Evolutionary conservation across 306 rosid species (phyloP).

Genomic region (Rosa persica): DNA sequence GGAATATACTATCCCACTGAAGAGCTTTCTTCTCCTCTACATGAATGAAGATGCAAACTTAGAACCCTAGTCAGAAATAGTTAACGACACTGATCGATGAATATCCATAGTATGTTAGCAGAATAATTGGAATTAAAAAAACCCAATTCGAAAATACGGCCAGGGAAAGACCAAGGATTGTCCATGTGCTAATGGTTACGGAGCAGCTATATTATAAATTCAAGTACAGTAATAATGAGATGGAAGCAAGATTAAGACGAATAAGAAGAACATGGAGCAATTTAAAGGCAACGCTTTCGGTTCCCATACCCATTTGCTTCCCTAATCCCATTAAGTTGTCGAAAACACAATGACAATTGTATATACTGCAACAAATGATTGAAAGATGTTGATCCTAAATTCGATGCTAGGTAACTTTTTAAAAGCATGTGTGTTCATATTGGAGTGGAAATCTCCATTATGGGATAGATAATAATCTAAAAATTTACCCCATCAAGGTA

Average conservation of each 20-base stretch:
- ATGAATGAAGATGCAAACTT: too few species aligned
- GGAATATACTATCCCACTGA: too few species aligned
- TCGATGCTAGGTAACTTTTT: too few species aligned
- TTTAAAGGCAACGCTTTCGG: neutral
- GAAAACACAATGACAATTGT: neutral
- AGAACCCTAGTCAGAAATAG: too few species aligned
- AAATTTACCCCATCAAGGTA: too few species aligned
- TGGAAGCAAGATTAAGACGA: slow-evolving; percentile 12
- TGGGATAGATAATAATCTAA: too few species aligned
- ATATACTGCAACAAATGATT: neutral
- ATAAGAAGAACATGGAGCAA: neutral
- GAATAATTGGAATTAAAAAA: slow-evolving; percentile 46
- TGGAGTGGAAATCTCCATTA: too few species aligned
- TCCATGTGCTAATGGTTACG: neutral
- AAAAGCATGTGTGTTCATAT: too few species aligned
- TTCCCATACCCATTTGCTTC: slow-evolving; percentile 1
- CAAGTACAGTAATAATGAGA: neutral
- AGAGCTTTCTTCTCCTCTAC: too few species aligned
- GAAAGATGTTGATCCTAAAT: too few species aligned
- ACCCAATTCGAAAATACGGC: slow-evolving; percentile 33
- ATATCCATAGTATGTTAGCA: too few species aligned
- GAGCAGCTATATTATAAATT: slow-evolving; percentile 8
- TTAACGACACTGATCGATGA: too few species aligned
- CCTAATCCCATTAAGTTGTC: neutral
- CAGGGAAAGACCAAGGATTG: slow-evolving; percentile 14